Evolutionary conservation across 148 eudicot species (phyloP).

Genomic region (Rhododendron mucronatum): DNA sequence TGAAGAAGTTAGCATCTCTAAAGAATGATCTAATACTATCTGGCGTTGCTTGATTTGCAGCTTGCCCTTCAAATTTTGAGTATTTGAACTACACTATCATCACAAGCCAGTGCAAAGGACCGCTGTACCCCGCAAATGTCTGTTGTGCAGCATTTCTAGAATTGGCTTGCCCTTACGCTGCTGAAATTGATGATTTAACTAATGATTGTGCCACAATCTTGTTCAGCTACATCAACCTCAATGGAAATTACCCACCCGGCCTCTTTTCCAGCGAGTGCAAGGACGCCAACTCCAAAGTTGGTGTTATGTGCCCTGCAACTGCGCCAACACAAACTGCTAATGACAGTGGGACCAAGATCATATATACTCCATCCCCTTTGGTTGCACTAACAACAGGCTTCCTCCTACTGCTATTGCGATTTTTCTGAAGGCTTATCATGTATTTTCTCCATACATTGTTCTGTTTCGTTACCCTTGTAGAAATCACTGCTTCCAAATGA

Average conservation of each 20-base stretch:
- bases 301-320: slow-evolving; percentile 41
- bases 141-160: slow-evolving; percentile 56
- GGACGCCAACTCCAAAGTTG: slow-evolving; percentile 29
- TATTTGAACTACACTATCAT: slow-evolving; percentile 50
- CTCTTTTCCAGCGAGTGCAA: slow-evolving; percentile 52
- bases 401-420: neutral
- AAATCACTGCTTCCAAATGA: neutral
- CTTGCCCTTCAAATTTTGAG: slow-evolving; percentile 52
- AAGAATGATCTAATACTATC: neutral
- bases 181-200: slow-evolving; percentile 33
- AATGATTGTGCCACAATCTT: slow-evolving; percentile 52
- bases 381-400: neutral
- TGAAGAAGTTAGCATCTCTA: neutral
- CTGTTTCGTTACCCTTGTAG: neutral
- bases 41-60: slow-evolving; percentile 25
- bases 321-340: slow-evolving; percentile 7
- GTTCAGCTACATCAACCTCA: slow-evolving; percentile 57
- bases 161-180: slow-evolving; percentile 48
- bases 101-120: slow-evolving; percentile 62
- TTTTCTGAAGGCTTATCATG: slow-evolving; percentile 3
- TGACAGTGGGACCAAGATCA: neutral
- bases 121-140: slow-evolving; percentile 28
- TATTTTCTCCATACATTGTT: neutral
- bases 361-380: neutral
- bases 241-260: slow-evolving; percentile 65